These are phyloP conservation scores for Aureobasidium lini DNA, from an alignment of 2,329 filamentous ascomycete species.

Conservation along the genomic window DNA sequence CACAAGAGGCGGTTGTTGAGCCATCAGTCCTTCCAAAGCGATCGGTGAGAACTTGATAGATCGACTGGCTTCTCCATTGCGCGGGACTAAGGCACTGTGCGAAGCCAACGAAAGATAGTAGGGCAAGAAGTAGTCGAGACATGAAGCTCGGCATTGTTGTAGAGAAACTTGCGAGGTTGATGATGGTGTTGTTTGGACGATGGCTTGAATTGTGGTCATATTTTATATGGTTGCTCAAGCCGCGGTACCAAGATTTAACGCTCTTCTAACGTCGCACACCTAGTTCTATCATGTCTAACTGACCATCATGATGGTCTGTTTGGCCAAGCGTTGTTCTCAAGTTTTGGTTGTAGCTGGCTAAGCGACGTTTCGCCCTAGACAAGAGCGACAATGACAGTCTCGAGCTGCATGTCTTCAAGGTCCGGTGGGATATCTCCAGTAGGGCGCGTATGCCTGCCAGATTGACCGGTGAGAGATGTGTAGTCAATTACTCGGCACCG, in stretches of 20 bases:
- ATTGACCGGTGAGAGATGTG: neutral
- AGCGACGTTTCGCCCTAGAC: too few relatives aligned
- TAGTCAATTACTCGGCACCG: neutral
- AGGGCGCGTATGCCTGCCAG: too few relatives aligned
- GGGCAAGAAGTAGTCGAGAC: neutral
- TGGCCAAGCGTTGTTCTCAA: too few relatives aligned
- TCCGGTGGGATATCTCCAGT: too few relatives aligned
- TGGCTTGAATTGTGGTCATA: neutral
- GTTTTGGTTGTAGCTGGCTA: too few relatives aligned
- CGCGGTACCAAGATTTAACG: neutral
- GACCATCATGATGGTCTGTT: too few relatives aligned
- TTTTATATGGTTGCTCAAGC: neutral
- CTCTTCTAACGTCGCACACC: too few relatives aligned
- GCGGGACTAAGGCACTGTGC: conserved; percentile 16
- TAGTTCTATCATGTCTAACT: too few relatives aligned
- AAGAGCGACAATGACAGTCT: too few relatives aligned
- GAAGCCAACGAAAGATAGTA: neutral
- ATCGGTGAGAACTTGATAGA: conserved; percentile 32
- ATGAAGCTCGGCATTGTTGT: neutral
- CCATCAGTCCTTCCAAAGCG: conserved; percentile 34
- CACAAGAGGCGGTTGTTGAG: conserved; percentile 32
- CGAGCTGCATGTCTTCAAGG: too few relatives aligned
- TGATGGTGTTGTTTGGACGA: neutral
- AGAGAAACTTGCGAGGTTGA: neutral
- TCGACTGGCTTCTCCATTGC: conserved; percentile 33